Conservation (phyloP, 805 yeast genomes). For the Pichia nanzhaoensis region DNA sequence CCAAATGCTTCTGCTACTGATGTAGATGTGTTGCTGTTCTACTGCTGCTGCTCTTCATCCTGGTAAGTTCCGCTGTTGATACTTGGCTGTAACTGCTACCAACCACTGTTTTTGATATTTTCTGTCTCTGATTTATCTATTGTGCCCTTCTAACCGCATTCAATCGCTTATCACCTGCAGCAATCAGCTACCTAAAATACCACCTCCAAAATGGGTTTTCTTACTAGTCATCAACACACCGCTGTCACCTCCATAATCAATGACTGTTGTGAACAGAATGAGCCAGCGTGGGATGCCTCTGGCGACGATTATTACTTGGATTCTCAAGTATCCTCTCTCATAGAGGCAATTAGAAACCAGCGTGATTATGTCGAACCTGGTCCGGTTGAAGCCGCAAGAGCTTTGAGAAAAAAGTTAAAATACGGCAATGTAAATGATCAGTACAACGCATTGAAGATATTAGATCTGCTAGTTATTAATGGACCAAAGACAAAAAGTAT, state of each 20-base stretch:
- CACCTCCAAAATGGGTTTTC: constrained; percentile 39
- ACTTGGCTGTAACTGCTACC: too few species aligned
- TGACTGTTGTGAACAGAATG: constrained; percentile 38
- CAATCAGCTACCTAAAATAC: too few species aligned
- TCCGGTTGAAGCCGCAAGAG: constrained; percentile 80
- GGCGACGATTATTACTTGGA: constrained; percentile 35
- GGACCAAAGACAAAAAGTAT: constrained; percentile 36
- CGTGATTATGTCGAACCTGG: constrained; percentile 29
- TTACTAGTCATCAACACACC: constrained; percentile 58
- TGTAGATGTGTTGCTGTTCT: too few species aligned
- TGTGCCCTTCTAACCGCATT: background rate
- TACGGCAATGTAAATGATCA: constrained; percentile 69
- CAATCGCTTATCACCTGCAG: background rate
- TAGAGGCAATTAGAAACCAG: constrained; percentile 44
- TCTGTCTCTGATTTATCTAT: too few species aligned
- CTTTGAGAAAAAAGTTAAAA: constrained; percentile 80
- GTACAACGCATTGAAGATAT: constrained; percentile 50
- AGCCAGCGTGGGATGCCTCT: constrained; percentile 37
- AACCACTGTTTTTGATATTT: too few species aligned
- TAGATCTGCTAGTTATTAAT: constrained; percentile 56
- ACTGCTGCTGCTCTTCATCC: too few species aligned
- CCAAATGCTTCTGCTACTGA: too few species aligned
- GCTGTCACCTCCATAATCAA: constrained; percentile 62
- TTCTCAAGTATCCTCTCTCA: constrained; percentile 46
- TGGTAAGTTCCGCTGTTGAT: too few species aligned